These are phyloP conservation scores for Leccinum obscurum DNA, from an alignment of 768 basidiomycete species.

Conservation along the genomic window DNA sequence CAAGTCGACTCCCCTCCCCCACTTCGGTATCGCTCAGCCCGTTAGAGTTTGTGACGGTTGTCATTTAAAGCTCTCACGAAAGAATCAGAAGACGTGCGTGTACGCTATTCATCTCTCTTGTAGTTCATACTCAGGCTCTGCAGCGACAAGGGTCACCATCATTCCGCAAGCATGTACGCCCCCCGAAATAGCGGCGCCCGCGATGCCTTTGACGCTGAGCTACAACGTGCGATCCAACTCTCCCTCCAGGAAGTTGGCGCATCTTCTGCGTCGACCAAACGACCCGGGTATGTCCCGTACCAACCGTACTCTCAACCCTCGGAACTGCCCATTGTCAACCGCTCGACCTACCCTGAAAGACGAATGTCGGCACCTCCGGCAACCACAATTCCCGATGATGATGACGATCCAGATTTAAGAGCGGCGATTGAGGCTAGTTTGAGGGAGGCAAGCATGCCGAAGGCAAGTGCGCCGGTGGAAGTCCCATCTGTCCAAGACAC, in stretches of 20 bases:
- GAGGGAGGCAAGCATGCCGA: conserved; percentile 77
- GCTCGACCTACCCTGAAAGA: conserved; percentile 44
- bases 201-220: conserved; percentile 78
- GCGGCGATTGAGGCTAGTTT: conserved; percentile 96
- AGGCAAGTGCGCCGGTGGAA: conserved; percentile 73
- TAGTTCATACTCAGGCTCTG: conserved; percentile 3
- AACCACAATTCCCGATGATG: conserved; percentile 49
- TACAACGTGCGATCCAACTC: conserved; percentile 90
- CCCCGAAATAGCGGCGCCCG: conserved; percentile 56
- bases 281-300: conserved; percentile 69
- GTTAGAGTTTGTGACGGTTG: conserved; percentile 96
- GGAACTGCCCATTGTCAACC: conserved; percentile 67
- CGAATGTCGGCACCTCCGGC: conserved; percentile 23
- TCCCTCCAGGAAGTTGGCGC: conserved; percentile 77
- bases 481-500: conserved; percentile 54
- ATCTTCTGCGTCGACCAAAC: conserved; percentile 42
- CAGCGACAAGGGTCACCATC: conserved; percentile 52
- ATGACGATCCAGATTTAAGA: conserved; percentile 88
- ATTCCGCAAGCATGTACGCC: conserved; percentile 54
- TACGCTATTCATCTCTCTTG: not conserved
- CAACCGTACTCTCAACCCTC: conserved; percentile 48
- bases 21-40: conserved; percentile 89
- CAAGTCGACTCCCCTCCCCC: conserved; percentile 80
- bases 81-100: conserved; percentile 56
- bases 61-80: conserved; percentile 70